Base-by-base conservation (phyloP, 2,329 filamentous ascomycete genomes). In the Aspergillus quadrilineatus region DNA sequence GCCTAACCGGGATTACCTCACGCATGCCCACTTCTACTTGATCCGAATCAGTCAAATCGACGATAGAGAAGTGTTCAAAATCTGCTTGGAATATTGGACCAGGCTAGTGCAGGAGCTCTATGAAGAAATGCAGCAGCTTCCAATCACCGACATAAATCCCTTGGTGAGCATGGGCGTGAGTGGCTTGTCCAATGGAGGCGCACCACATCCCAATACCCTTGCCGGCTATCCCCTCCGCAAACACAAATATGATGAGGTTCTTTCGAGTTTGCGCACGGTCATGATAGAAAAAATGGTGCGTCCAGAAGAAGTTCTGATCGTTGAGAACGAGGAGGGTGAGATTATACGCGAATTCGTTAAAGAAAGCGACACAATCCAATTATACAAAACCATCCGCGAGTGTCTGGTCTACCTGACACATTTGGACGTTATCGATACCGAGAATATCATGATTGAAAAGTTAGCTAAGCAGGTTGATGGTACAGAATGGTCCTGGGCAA, bases 201-300 rank as follows among this genome's bases (percentile, higher is more conserved):
- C 92, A 2, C 89, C 91, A 49, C 92, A 96, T 71, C 91, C 93
- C 1, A 85, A 80, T 51, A 80, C 93, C n/a, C 81, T 97, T 60
- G 88, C 87, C 66, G 96, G 92, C 74, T 96, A 96, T 69, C 92
- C 93, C 10, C 84, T 99, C 44, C 88, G 95, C 60, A 99, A 99
- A 80, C 93, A 99, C 82, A 97, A 97, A 77, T 99, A 97, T 76
- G 88, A 88, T 63, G 92, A 97, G 71, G 89, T 99, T 17, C 80
- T 99, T 49, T 93, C 93, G 8, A 97, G 96, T 73, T 82, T 99
- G 56, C 88, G 94, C 64, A 89, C 93, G 26, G 94, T 99, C 63
- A 99, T 99, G 94, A 97, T 99, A 60, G 94, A 99, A 79, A 97
- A 97, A 82, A 99, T 99, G 94, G 94, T 99, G 32, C 86, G 92